Evolutionary conservation across 73 alveolate species (phyloP).

Genomic region (Blepharisma stoltei): DNA sequence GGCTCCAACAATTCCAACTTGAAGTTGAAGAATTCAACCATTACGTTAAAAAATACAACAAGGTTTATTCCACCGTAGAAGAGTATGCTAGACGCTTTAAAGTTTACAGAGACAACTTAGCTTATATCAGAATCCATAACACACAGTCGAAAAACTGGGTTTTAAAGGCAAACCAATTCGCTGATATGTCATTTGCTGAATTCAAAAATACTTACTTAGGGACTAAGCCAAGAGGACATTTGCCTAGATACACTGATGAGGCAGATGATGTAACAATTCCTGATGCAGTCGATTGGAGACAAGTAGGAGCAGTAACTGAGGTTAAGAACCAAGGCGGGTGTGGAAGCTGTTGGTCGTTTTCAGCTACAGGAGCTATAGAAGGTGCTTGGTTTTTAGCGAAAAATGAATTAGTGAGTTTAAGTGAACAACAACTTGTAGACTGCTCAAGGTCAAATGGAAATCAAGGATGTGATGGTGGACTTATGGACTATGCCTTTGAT

Average conservation of each 20-base stretch:
- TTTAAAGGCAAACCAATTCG: constrained; percentile 3
- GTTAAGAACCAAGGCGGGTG: constrained; percentile 38
- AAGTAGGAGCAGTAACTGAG: constrained; percentile 36
- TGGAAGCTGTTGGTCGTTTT: constrained; percentile 42
- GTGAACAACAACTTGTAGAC: constrained; percentile 44
- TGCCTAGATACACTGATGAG: too few species aligned
- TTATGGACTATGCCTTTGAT: constrained; percentile 61
- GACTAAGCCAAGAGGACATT: too few species aligned
- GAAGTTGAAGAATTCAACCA: constrained; percentile 1
- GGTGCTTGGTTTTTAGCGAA: constrained; percentile 20
- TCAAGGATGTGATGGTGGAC: constrained; percentile 69
- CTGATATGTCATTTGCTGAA: background rate
- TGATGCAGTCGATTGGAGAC: constrained; percentile 36
- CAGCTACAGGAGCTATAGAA: constrained; percentile 42
- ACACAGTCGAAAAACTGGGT: background rate
- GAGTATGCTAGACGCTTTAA: constrained; percentile 7
- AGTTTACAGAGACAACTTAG: constrained; percentile 21
- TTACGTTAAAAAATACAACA: background rate
- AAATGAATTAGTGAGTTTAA: background rate
- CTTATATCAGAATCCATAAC: constrained; percentile 16
- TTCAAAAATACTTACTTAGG: background rate
- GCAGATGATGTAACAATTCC: background rate
- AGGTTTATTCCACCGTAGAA: background rate
- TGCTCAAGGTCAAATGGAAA: constrained; percentile 44
- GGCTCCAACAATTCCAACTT: background rate